Conservation (phyloP, 768 basidiomycete genomes). For the Dacryopinax spathularia region DNA sequence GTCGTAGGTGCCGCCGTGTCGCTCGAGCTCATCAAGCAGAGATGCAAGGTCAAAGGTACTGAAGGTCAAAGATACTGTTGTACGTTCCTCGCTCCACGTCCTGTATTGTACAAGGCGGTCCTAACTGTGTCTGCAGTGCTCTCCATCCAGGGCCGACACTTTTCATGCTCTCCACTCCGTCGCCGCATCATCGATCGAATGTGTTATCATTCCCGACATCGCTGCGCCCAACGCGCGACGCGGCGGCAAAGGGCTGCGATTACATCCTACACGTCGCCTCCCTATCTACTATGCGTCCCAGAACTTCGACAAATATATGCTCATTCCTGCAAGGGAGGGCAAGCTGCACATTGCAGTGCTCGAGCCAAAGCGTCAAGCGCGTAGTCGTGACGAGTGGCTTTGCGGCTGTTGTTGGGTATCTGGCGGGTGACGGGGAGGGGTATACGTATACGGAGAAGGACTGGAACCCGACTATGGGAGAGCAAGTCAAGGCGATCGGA, state of each 20-base stretch:
- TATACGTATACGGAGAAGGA: slow-evolving; percentile 13
- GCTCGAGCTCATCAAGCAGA: neutral
- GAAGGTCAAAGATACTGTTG: too few relatives aligned
- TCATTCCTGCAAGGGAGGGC: slow-evolving; percentile 16
- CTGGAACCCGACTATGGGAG: slow-evolving; percentile 14
- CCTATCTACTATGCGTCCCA: neutral
- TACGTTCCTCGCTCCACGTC: too few relatives aligned
- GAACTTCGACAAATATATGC: slow-evolving; percentile 8
- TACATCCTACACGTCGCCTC: neutral
- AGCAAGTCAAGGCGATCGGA: slow-evolving; percentile 8
- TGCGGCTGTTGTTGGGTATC: slow-evolving; percentile 12
- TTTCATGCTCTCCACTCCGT: neutral
- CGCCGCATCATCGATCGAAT: neutral
- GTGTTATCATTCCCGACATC: slow-evolving; percentile 6
- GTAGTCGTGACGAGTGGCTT: slow-evolving; percentile 18
- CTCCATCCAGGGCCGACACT: neutral
- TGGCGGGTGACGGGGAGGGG: slow-evolving; percentile 3
- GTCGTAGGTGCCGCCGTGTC: neutral
- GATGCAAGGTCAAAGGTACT: slow-evolving; percentile 1
- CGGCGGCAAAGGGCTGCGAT: neutral
- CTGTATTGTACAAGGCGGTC: too few relatives aligned
- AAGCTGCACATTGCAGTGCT: slow-evolving; percentile 9
- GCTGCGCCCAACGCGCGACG: slow-evolving; percentile 4
- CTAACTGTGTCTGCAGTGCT: too few relatives aligned
- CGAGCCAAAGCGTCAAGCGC: slow-evolving; percentile 15